Base-by-base conservation (phyloP, 2,329 filamentous ascomycete genomes). In the Fusarium bactridioides region DNA sequence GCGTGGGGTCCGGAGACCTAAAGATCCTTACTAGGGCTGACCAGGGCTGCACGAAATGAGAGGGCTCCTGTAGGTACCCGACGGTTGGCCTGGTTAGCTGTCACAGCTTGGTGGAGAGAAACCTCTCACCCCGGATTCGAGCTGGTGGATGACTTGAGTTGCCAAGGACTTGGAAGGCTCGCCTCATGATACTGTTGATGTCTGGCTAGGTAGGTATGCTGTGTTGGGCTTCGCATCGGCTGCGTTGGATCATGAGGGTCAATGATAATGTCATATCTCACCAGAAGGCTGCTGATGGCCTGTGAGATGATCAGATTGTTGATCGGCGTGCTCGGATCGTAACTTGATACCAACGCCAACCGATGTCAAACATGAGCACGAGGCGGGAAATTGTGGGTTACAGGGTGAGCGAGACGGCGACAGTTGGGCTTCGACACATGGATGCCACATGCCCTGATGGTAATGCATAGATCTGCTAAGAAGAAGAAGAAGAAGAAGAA, bases 31-130 rank as follows among this genome's bases (percentile, higher is more conserved):
- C 74, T 74, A 73, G 68, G 72, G 68, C 72, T 73, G 74, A 74
- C 65, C 59, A 72, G 70, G 51, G 40, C 67, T 76, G 74, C 66
- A 69, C 47, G 65, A 69, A 69, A 69, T 64, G 59, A 69, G 60
- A 63, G 60, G 35, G 40, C 64, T 69, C 58, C 66, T 70, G 64
- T 74, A 76, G 72, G 69, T 70, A 73, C 69, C 69, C 67, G 62
- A 62, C 64, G 59, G 56, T 50, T 65, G 55, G 59, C 55, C 67
- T 69, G 53, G 64, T 43, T 73, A 66, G 70, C 55, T 70, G 74
- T 77, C 70, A 64, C 74, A 77, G 67, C 53, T 74, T 68, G 64
- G 73, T 73, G 74, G 74, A 70, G 71, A 76, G 71, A 62, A 44
- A 56, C 51, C 60, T 45, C 56, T 67, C 64, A 71, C 74, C 73